phyloP scores from a whole-genome alignment of 106 monocot genomes.

The Phalaenopsis equestris region DNA sequence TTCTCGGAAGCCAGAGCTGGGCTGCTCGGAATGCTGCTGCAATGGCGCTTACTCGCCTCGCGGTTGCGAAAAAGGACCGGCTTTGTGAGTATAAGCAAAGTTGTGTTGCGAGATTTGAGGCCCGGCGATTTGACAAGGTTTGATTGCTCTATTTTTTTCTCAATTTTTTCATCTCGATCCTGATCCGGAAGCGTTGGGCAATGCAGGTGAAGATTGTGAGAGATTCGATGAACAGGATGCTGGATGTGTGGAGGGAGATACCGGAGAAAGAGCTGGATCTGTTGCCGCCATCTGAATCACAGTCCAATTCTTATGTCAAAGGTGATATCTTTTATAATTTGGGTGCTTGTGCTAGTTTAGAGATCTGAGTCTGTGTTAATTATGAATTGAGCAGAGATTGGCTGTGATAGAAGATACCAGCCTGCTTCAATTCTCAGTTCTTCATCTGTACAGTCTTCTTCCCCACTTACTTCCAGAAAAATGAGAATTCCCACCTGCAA shows the following conservation, averaged over 20 bases:
- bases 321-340: constrained; percentile 23
- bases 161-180: not conserved
- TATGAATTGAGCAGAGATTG: constrained; percentile 19
- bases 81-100: constrained; percentile 45
- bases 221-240: constrained; percentile 80
- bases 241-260: constrained; percentile 78
- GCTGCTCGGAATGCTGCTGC: constrained; percentile 74
- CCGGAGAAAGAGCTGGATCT: constrained; percentile 19
- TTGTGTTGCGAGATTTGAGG: constrained; percentile 56
- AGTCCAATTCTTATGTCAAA: constrained; percentile 19
- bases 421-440: constrained; percentile 14
- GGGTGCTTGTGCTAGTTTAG: not conserved
- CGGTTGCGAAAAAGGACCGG: constrained; percentile 33
- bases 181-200: not conserved
- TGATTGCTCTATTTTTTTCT: constrained; percentile 3
- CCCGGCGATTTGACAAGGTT: constrained; percentile 78
- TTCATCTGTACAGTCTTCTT: constrained; percentile 25
- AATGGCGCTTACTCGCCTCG: constrained; percentile 52
- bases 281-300: constrained; percentile 4
- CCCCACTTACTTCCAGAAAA: constrained; percentile 29
- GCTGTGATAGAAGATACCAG: constrained; percentile 20
- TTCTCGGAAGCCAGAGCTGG: constrained; percentile 70
- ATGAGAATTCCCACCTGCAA: constrained; percentile 32
- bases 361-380: not conserved
- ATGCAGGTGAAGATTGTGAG: constrained; percentile 87